These are phyloP conservation scores for Emergomyces orientalis DNA, from an alignment of 2,329 filamentous ascomycete species.

Conservation along the genomic window DNA sequence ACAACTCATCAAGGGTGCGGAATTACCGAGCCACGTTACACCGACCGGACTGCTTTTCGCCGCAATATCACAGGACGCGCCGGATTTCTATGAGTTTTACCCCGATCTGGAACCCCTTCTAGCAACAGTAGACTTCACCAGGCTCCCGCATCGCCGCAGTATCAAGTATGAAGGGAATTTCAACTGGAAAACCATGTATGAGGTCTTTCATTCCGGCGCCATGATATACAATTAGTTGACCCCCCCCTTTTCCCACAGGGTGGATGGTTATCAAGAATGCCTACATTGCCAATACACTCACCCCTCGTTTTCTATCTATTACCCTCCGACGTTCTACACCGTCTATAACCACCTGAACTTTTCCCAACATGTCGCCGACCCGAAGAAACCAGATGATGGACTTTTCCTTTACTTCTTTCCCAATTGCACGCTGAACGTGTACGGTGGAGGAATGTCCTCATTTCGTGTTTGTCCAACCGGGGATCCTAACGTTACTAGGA, in stretches of 20 bases:
- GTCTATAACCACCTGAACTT: constrained; percentile 49
- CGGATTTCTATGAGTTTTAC: constrained; percentile 46
- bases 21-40: constrained; percentile 36
- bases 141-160: constrained; percentile 43
- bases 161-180: constrained; percentile 49
- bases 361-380: constrained; percentile 48
- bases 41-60: constrained; percentile 46
- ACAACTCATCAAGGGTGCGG: constrained; percentile 19
- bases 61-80: constrained; percentile 41
- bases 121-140: constrained; percentile 45
- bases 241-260: constrained; percentile 27
- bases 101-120: constrained; percentile 43
- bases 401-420: constrained; percentile 52
- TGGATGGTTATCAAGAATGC: constrained; percentile 51
- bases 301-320: constrained; percentile 46
- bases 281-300: constrained; percentile 52
- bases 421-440: constrained; percentile 48
- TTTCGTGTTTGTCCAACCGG: constrained; percentile 47
- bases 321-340: constrained; percentile 47
- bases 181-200: constrained; percentile 52
- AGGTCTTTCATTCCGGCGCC: neutral
- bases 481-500: constrained; percentile 42
- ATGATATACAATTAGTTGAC: neutral
- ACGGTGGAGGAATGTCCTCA: constrained; percentile 49
- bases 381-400: constrained; percentile 44